Base-by-base conservation (phyloP, 257 asterid species). In the Buddleja alternifolia region DNA sequence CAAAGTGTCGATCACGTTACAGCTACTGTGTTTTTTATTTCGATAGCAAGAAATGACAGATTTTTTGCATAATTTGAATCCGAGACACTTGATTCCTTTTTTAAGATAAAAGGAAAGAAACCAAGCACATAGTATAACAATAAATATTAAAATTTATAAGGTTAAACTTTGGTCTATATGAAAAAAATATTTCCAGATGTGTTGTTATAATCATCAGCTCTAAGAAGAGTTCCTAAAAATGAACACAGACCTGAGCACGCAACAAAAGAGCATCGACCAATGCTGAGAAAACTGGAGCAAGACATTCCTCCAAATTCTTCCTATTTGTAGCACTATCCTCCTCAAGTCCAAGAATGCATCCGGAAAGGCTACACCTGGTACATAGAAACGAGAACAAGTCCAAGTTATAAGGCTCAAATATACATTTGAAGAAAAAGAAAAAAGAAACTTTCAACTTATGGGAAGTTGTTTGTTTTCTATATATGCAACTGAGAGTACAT, bases 311-410 rank as follows among this genome's bases (percentile, higher is more conserved):
- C 60, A 84, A 72, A 60, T 69, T 75, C 77, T 80, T 81, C 83
- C 79, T 77, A 72, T 69, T 79, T 62, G 73, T 86, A 71, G 78
- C 82, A 75, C 60, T 45, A 79, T 80, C 85, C 58, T 51, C 76
- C 66, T 77, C 88, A 65, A 70, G 82, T 60, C 92, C 88, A 70
- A 89, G 81, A 75, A 92, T 87, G 77, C 78, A 86, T 66, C 88
- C 83, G 4, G 88, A 83, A 72, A 92, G 88, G 84, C 90, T 84
- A 71, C 87, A 89, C 97, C 97, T 91, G 85, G 76, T 73, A 60
- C 60, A 64, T 29, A 54, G 37, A 29, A 66, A 70, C 60, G 53
- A 52, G 55, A 77, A 67, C 61, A 63, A 63, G 67, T 61, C 25
- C 32, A 50, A 44, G 23, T 41, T 56, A 64, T 68, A 62, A 64